Evolutionary conservation across 108 stramenopile species (phyloP), one percentile per base, ranked within the genome.

Genomic region (Phaeodactylum tricornutum): DNA sequence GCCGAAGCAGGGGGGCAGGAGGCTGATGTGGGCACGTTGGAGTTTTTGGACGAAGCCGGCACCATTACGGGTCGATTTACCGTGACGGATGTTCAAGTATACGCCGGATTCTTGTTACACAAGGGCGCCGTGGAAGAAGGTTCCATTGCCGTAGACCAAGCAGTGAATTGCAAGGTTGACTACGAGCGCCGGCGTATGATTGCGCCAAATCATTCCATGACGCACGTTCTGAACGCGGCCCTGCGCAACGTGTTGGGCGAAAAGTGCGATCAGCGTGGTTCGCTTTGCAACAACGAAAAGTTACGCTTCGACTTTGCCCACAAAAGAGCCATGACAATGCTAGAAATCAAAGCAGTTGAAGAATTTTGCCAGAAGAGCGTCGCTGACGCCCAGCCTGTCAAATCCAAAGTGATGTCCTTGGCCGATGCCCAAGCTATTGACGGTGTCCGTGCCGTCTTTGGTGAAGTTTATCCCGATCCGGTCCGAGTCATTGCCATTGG

Each of bases 121-220:
- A 72, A 60, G 12, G 84, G 84, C 43, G 50, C 69, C 11, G 63
- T 94, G 12, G 53, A 57, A 12, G 72, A 61, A 24, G 84, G 72
- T 38, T 48, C 61, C 21, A 5, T 24, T 7, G 45, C n/a, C 14
- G 45, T 3, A 7, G 15, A 16, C 15, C 7, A 16, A 15, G 15
- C 11, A 7, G 92, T 89, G 19, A 72, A 59, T 35, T 89, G 91
- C 46, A 61, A 66, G 29, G 98, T 99, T 4, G 93, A 99, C 67
- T 98, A 95, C 53, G 75, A 88, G 36, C 78, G 95, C 5, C 67
- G 97, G 27, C 52, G 81, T 29, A 69, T 62, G 49, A 63, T 98
- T 26, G 95, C 95, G 22, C 94, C 96, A 7, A 99, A 99, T 64
- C 98, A 99, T 67, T 92, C 94, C 59, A 98, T 96, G 96, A 99